Evolutionary conservation across 2,329 filamentous ascomycete genomes (phyloP).

Genomic region (Delphinella strobiligena): DNA sequence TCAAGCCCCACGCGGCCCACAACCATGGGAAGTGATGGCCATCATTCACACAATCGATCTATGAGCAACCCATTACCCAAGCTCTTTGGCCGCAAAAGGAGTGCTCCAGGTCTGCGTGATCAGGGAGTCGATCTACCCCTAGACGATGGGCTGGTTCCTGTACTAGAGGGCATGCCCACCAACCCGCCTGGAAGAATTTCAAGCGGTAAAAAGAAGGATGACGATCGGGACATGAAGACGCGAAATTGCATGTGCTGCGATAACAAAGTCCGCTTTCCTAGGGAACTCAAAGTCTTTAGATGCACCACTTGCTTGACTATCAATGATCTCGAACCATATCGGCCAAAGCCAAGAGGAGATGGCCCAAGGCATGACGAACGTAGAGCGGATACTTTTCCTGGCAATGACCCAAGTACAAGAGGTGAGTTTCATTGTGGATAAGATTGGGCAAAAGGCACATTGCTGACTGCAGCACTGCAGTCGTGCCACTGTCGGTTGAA

Average conservation of each 20-base stretch:
- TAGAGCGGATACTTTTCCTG: slow-evolving; percentile 2
- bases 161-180: slow-evolving; percentile 15
- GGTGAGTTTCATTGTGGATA: too few species aligned
- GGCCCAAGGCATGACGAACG: too few species aligned
- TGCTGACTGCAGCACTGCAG: slow-evolving; percentile 3
- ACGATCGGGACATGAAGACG: slow-evolving; percentile 49
- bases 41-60: slow-evolving; percentile 43
- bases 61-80: slow-evolving; percentile 72
- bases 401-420: not conserved
- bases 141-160: slow-evolving; percentile 33
- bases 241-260: slow-evolving; percentile 81
- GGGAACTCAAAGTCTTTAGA: slow-evolving; percentile 59
- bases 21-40: slow-evolving; percentile 12
- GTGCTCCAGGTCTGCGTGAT: slow-evolving; percentile 21
- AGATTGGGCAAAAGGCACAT: not conserved
- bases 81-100: slow-evolving; percentile 49
- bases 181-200: slow-evolving; percentile 11
- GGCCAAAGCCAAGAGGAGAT: slow-evolving; percentile 1
- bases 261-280: slow-evolving; percentile 68
- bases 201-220: slow-evolving; percentile 20
- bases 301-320: slow-evolving; percentile 77
- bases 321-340: slow-evolving; percentile 51
- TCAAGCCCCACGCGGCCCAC: slow-evolving; percentile 13
- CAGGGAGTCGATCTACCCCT: slow-evolving; percentile 21
- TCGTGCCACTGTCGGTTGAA: slow-evolving; percentile 44